Base-by-base conservation (phyloP, 495 filamentous ascomycete genomes). In the Penicillium bovifimosum region DNA sequence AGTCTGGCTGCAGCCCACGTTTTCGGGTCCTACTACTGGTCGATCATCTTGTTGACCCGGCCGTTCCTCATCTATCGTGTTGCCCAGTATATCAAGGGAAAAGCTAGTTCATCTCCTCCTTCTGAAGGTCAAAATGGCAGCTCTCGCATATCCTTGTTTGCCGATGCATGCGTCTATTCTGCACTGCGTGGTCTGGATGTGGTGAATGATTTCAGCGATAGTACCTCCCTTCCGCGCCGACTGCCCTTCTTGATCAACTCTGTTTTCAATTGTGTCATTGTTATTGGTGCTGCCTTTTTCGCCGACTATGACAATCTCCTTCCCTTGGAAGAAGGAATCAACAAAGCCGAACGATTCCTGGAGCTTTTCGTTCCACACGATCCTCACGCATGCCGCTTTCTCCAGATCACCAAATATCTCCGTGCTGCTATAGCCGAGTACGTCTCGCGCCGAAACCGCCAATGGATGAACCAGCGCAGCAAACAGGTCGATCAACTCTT, bases 211-310 rank as follows among this genome's bases (percentile, higher is more conserved):
- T 81, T 84, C 6, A 67, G 78, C 29, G 76, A 80, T 48, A 78
- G 74, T 13, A 61, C 73, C 9, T 83, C 86, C 51, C 72, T 89
- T n/a, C 82, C 86, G 0, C 79, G 74, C 38, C 73, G 86, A 24
- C 80, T 88, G 41, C 85, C 86, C 0, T 86, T 87, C 48, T 66
- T 87, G 55, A 83, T 87, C 52, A 86, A 89, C 60, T 86, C 85
- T 39, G 79, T 87, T 44, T 89, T 90, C 62, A 80, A 86, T 31
- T 84, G 85, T 2, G 83, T 84, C 3, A 72, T 89, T 4, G 77
- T 88, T 9, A 71, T 89, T 3, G 74, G 85, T 27, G 79, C 84
- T 46, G 86, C 86, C 47, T 84, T 86, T 58, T 88, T 88, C 56
- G 80, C 83, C 3, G 76, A 74, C 20, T 76, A 87, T 20, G 85